Evolutionary conservation across 139 green algal species (phyloP).

Genomic region (Tetratostichococcus sp.): DNA sequence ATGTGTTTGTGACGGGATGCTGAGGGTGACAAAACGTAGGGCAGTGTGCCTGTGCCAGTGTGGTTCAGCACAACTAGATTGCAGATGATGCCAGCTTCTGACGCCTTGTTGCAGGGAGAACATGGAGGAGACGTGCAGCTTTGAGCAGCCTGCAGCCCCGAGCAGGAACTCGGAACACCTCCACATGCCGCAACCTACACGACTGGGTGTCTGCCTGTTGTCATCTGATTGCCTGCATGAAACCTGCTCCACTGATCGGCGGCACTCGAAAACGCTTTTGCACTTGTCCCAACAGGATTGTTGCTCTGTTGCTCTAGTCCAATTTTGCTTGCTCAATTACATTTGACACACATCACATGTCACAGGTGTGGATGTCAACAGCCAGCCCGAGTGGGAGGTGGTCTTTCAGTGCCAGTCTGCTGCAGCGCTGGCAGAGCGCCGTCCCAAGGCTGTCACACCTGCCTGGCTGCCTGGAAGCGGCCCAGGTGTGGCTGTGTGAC

Average conservation of each 20-base stretch:
- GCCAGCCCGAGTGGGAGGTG: background rate
- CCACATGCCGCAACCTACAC: constrained; percentile 7
- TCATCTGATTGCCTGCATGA: background rate
- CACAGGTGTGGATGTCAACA: background rate
- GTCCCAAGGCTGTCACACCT: background rate
- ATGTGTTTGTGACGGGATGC: background rate
- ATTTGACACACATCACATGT: too few relatives aligned
- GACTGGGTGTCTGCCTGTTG: constrained; percentile 9
- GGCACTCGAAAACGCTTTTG: too few relatives aligned
- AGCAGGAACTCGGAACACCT: background rate
- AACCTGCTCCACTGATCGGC: constrained; percentile 1
- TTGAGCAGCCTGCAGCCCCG: background rate
- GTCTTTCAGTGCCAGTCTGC: background rate
- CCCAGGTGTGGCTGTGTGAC: background rate
- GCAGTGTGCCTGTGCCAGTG: too few relatives aligned
- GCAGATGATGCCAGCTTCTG: too few relatives aligned
- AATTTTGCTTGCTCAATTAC: too few relatives aligned
- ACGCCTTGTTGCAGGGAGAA: constrained; percentile 19
- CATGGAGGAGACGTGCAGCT: constrained; percentile 25
- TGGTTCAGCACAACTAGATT: too few relatives aligned
- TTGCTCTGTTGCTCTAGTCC: too few relatives aligned
- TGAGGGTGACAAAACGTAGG: too few relatives aligned
- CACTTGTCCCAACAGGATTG: too few relatives aligned
- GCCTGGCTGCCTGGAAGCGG: background rate
- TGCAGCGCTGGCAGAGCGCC: background rate